Conservation (phyloP, 345 rosid species). For the Ceriops zippeliana region DNA sequence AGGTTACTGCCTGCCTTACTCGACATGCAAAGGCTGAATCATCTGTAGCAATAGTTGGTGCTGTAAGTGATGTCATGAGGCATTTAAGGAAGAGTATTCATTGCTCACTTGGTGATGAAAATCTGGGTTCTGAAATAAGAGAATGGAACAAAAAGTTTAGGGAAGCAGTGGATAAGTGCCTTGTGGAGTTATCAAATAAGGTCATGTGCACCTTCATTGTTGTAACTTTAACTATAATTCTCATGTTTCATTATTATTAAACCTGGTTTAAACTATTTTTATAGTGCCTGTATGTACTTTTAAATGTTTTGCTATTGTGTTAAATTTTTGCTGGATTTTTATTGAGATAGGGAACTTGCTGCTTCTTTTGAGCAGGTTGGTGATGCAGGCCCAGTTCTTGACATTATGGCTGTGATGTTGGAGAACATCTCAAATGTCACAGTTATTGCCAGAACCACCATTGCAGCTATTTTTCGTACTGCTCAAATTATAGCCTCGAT, state of each 20-base stretch:
- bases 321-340: background rate
- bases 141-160: constrained; percentile 54
- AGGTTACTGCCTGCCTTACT: constrained; percentile 71
- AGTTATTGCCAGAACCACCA: constrained; percentile 70
- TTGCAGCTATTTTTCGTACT: constrained; percentile 78
- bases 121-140: constrained; percentile 52
- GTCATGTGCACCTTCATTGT: constrained; percentile 30
- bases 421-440: constrained; percentile 80
- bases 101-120: constrained; percentile 68
- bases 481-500: constrained; percentile 86
- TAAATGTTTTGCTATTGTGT: constrained; percentile 5
- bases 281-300: constrained; percentile 4
- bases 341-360: constrained; percentile 20
- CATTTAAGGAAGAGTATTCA: constrained; percentile 87
- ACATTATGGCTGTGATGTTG: constrained; percentile 82
- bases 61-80: constrained; percentile 76
- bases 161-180: constrained; percentile 83
- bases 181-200: constrained; percentile 64
- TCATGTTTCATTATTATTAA: background rate
- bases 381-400: constrained; percentile 90
- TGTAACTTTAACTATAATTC: background rate
- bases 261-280: background rate
- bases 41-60: constrained; percentile 76
- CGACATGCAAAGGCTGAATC: constrained; percentile 60
- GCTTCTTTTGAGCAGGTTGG: constrained; percentile 58